Conservation (phyloP, 2,329 filamentous ascomycete species). For the Microdochium trichocladiopsis region DNA sequence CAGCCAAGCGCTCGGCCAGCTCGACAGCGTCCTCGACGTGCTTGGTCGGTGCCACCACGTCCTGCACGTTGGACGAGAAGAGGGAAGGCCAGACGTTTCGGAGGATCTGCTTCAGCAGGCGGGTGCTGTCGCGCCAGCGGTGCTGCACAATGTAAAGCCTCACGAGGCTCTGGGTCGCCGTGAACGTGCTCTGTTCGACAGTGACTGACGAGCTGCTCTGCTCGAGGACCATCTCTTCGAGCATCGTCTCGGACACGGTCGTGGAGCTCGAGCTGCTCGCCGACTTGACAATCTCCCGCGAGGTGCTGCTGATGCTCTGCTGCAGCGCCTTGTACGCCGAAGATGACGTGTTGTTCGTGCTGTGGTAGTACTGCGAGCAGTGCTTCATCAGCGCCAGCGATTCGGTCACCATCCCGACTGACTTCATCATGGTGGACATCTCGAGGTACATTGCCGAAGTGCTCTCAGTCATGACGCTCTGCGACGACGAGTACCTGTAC, state of each 20-base stretch:
- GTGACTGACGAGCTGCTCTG: constrained; percentile 28
- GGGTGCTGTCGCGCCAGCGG: constrained; percentile 37
- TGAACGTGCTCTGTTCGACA: constrained; percentile 30
- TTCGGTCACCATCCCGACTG: constrained; percentile 31
- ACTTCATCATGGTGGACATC: constrained; percentile 36
- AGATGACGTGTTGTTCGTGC: constrained; percentile 23
- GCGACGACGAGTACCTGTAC: constrained; percentile 26
- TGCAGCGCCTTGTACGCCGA: constrained; percentile 31
- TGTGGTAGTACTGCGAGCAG: constrained; percentile 25
- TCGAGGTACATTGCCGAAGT: constrained; percentile 26
- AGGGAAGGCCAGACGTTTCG: constrained; percentile 37
- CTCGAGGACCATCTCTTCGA: constrained; percentile 35
- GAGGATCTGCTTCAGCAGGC: constrained; percentile 34
- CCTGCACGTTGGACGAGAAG: constrained; percentile 32
- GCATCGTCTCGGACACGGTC: constrained; percentile 28
- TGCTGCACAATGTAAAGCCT: constrained; percentile 34
- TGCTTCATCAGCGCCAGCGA: constrained; percentile 41
- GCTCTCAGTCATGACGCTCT: constrained; percentile 29
- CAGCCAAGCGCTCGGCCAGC: constrained; percentile 35
- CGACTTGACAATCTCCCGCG: constrained; percentile 30
- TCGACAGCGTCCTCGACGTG: constrained; percentile 36
- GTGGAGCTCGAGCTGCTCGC: constrained; percentile 24
- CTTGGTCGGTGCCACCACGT: constrained; percentile 32
- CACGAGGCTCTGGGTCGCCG: constrained; percentile 29
- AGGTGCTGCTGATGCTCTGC: constrained; percentile 31